phyloP scores from a whole-genome alignment of 140 eudicot species.

The Ambrosia hybrid region DNA sequence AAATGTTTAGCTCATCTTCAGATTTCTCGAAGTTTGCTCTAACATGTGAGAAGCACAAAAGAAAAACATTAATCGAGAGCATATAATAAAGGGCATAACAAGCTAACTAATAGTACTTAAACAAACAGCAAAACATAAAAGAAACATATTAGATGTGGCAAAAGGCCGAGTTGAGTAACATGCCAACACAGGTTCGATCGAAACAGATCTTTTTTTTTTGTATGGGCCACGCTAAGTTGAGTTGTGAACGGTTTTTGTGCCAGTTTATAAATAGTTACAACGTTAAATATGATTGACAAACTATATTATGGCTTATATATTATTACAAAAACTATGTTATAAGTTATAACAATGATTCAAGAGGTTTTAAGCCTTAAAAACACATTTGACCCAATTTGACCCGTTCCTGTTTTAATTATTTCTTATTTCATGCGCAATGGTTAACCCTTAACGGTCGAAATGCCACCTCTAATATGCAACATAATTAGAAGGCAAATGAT shows the following conservation, averaged over 20 bases:
- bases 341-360: background rate
- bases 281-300: background rate
- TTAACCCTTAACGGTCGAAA: background rate
- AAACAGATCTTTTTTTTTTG: background rate
- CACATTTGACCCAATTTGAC: background rate
- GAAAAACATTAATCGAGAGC: background rate
- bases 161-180: background rate
- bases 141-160: too few species aligned
- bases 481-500: slow-evolving; percentile 11
- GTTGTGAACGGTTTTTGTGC: background rate
- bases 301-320: background rate
- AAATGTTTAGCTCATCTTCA: slow-evolving; percentile 54
- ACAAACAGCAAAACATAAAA: too few species aligned
- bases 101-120: background rate
- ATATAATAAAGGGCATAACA: background rate
- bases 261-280: background rate
- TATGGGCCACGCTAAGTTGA: background rate
- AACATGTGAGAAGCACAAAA: slow-evolving; percentile 27
- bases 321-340: background rate
- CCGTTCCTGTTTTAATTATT: background rate
- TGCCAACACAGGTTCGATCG: background rate
- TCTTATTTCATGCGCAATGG: background rate
- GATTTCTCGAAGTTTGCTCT: slow-evolving; percentile 43
- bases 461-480: slow-evolving; percentile 23
- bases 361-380: background rate